Evolutionary conservation across 257 asterid genomes (phyloP), one percentile per base, ranked within the genome.

Genomic region (Jacaranda mimosifolia): DNA sequence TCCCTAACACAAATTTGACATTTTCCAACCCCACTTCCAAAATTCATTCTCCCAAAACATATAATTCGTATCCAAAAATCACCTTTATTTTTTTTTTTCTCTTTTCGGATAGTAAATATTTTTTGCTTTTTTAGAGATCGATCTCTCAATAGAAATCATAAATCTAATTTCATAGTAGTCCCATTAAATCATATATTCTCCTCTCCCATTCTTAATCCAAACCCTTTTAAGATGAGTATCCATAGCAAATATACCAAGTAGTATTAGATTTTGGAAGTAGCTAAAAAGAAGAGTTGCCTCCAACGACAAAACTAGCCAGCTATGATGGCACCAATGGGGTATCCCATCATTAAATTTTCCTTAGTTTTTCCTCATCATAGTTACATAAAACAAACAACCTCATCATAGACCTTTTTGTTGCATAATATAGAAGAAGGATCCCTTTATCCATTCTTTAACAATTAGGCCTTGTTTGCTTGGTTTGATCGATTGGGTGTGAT

Each of bases 301-400:
- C 81, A 85, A 86, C 82, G 91, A 88, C 92, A 90, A 85, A 88
- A 86, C 48, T 63, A 82, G 89, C 86, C 95, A 86, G 92, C 91
- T 80, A 65, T 80, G 82, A 79, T 79, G 88, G 82, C 89, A 81
- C 91, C 91, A 81, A 68, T 71, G 68, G 63, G 85, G 87, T 82
- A 84, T 83, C 88, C 73, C 81, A 72, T 76, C 76, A 80, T 78
- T 78, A 70, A 55, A 9, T 67, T 79, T 66, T 32, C 56, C 46
- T 3, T 78, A 45, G 5, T 39, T 46, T 6, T 26, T 17, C 26
- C 17, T 10, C 9, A 62, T 21, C 52, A 49, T 63, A 59, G 40
- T 35, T 63, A 5, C 1, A 56, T 5, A 11, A 52, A 58, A 45
- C 19, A 56, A 82, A 51, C 26, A 43, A 52, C 55, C 63, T 43